Conservation (phyloP, 73 alveolate genomes). For the Symbiodinium pilosum region DNA sequence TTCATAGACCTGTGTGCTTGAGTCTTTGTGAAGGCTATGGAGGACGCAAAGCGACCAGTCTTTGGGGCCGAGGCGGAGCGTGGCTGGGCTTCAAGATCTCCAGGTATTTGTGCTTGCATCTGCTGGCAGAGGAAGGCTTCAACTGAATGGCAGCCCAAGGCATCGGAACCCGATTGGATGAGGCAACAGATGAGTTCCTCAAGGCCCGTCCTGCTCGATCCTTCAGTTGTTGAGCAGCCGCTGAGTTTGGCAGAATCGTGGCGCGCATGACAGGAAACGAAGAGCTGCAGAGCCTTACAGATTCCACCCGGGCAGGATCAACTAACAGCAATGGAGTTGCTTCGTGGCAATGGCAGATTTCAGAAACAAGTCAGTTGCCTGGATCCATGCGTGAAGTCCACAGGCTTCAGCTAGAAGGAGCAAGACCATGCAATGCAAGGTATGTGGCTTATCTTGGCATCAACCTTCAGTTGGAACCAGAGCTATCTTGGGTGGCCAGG, state of each 20-base stretch:
- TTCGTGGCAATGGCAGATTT: no score
- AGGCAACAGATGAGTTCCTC: constrained; percentile 94
- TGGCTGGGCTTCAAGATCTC: not conserved
- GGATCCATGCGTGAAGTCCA: not conserved
- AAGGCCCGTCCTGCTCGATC: not conserved
- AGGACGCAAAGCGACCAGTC: constrained; percentile 93
- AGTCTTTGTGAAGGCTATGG: constrained; percentile 16
- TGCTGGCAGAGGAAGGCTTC: no score
- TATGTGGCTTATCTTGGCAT: constrained; percentile 86
- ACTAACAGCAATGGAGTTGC: constrained; percentile 86
- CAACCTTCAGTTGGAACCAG: constrained; percentile 91
- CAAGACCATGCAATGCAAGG: constrained; percentile 10
- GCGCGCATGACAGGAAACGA: constrained; percentile 67
- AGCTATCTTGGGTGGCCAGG: constrained; percentile 81
- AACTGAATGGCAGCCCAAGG: no score
- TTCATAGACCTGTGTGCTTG: no score
- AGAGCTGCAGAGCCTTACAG: constrained; percentile 59
- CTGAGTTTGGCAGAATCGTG: no score
- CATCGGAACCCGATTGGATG: constrained; percentile 89
- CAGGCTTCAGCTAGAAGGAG: no score
- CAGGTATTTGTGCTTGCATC: no score
- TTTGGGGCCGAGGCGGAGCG: constrained; percentile 95
- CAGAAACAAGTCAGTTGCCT: no score
- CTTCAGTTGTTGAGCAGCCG: not conserved
- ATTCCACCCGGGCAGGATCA: constrained; percentile 93